Base-by-base conservation (phyloP, 1,284 basidiomycete species). In the Puccinia coronata region DNA sequence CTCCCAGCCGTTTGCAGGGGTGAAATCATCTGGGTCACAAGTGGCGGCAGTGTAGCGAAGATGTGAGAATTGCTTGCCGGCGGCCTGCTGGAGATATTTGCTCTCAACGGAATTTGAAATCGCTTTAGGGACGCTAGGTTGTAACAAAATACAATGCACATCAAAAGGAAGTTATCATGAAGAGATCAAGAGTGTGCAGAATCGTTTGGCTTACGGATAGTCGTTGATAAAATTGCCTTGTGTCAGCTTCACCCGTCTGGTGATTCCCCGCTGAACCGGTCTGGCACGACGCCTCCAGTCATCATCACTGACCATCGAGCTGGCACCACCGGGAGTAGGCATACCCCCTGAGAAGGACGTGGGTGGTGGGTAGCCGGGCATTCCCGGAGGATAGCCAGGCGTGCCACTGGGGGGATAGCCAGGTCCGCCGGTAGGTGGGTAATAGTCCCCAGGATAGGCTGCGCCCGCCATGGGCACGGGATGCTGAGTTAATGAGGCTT, bases 1-100 rank as follows among this genome's bases (percentile, higher is more conserved):
- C 16, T 92, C 92, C 88, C 88, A 89, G 34, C 96, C 96, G 84
- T 90, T 91, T 59, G 90, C 91, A 84, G 91, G 90, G 4, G 88
- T 88, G 84, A 98, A 98, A 84, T 98, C 95, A 86, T 98, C 96
- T 8, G 96, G 95, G 85, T 98, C 96, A 84, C 91, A 92, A 0
- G 95, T 98, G 11, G 95, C 96, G 3, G 81, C 78, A 0, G 70
- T 49, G 55, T 80, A 80, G 23, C 78, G 51, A 61, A 80, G 70
- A 53, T 80, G 78, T 59, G 78, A 71, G 25, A 80, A 80, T 34
- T 80, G 65, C 49, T 80, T 80, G 11, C 49, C 39, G 28, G 36
- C 16, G 49, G 80, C 82, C 55, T 83, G 84, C 43, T 85, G 83
- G 0, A 83, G 88, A 88, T 92, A 97, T 86, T 92, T 93, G 55